phyloP scores from a whole-genome alignment of 805 yeast genomes.

The Sugiyamaella lignohabitans region DNA sequence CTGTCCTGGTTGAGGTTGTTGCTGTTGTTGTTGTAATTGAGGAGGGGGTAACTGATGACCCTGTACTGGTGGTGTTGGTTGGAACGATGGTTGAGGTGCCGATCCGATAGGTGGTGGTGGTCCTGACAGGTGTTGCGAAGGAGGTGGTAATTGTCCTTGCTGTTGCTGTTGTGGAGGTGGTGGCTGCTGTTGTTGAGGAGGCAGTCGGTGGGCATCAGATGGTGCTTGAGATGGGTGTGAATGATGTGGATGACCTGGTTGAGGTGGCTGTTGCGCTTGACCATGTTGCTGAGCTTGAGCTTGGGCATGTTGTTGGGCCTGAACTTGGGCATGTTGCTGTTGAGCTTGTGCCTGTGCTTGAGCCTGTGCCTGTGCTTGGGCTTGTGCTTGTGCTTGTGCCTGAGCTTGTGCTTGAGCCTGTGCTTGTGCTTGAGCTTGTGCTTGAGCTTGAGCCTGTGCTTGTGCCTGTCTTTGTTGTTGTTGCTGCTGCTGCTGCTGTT shows the following conservation, averaged over 20 bases:
- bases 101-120: constrained; percentile 16
- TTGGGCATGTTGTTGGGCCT: neutral
- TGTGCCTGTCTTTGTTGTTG: constrained; percentile 6
- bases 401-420: neutral
- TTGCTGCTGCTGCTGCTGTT: constrained; percentile 21
- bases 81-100: constrained; percentile 1
- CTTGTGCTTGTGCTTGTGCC: neutral
- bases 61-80: constrained; percentile 3
- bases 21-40: constrained; percentile 22
- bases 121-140: constrained; percentile 18
- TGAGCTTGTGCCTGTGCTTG: neutral
- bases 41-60: constrained; percentile 7
- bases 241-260: neutral
- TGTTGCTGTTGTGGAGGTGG: constrained; percentile 14
- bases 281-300: neutral
- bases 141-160: constrained; percentile 15
- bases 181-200: constrained; percentile 17
- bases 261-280: neutral
- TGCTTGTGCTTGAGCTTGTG: constrained; percentile 4
- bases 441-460: constrained; percentile 9
- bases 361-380: neutral
- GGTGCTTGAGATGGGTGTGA: neutral
- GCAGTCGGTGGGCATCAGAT: constrained; percentile 15
- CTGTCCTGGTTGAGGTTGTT: constrained; percentile 15
- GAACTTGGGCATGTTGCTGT: neutral